These are phyloP conservation scores for Cladosporium sphaerospermum DNA, from an alignment of 2,329 filamentous ascomycete genomes.

Conservation along the genomic window DNA sequence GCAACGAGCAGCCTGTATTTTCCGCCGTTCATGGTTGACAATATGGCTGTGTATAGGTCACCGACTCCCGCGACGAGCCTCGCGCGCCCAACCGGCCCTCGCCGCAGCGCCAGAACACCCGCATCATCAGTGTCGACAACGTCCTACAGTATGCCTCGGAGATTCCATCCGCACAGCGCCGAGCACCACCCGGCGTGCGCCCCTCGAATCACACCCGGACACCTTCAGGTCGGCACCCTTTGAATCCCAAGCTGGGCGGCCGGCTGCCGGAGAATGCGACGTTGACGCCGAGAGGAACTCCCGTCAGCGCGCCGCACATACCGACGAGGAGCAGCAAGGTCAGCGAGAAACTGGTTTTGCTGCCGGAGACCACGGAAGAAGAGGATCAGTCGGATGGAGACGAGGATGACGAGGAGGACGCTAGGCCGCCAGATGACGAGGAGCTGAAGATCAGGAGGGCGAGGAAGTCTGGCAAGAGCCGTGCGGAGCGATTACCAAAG, in stretches of 20 bases:
- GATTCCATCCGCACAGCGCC: conserved; percentile 88
- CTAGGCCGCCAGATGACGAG: conserved; percentile 59
- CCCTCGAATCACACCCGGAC: conserved; percentile 43
- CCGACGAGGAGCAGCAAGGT: conserved; percentile 88
- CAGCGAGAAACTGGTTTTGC: conserved; percentile 90
- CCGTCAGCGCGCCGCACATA: conserved; percentile 47
- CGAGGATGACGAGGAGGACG: conserved; percentile 49
- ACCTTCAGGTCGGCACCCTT: conserved; percentile 45
- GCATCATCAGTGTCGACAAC: conserved; percentile 84
- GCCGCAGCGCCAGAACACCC: conserved; percentile 42
- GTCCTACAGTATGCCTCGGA: conserved; percentile 90
- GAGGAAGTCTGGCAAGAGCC: conserved; percentile 68
- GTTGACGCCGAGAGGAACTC: conserved; percentile 28
- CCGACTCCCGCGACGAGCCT: conserved; percentile 8
- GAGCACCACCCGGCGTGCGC: conserved; percentile 57
- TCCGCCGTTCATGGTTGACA: conserved; percentile 6
- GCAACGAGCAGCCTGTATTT: neutral
- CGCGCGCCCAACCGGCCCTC: conserved; percentile 16
- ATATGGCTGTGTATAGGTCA: conserved; percentile 22
- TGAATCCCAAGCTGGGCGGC: conserved; percentile 44
- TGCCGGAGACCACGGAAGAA: conserved; percentile 69
- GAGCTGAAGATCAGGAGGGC: conserved; percentile 60
- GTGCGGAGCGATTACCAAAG: conserved; percentile 89
- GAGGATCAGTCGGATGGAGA: conserved; percentile 47
- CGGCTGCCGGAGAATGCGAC: conserved; percentile 21